Conservation (phyloP, 805 yeast genomes). For the Millerago galiae region DNA sequence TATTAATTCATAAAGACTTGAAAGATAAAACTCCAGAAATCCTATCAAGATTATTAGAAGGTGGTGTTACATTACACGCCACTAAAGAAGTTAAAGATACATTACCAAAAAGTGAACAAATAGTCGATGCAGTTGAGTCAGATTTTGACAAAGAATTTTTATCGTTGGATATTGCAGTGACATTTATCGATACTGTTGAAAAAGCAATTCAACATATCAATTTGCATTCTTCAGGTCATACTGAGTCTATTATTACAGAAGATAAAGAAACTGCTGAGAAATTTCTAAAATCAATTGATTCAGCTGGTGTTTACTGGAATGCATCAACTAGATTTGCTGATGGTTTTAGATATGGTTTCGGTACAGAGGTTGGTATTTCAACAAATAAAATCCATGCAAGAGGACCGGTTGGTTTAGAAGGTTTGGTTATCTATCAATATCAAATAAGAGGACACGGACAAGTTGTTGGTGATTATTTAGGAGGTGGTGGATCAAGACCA, state of each 20-base stretch:
- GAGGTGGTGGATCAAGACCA: slow-evolving; percentile 81
- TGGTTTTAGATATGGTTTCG: slow-evolving; percentile 97
- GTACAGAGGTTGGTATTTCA: slow-evolving; percentile 96
- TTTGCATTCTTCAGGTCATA: slow-evolving; percentile 89
- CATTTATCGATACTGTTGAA: slow-evolving; percentile 47
- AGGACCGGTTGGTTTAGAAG: slow-evolving; percentile 98
- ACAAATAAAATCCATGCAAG: slow-evolving; percentile 97
- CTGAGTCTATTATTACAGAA: slow-evolving; percentile 86
- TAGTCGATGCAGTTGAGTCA: slow-evolving; percentile 46
- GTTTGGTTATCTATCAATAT: slow-evolving; percentile 92
- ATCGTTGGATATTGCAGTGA: slow-evolving; percentile 76
- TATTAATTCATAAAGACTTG: slow-evolving; percentile 51
- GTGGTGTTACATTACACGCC: slow-evolving; percentile 70
- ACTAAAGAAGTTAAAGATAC: slow-evolving; percentile 40
- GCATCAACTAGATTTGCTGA: slow-evolving; percentile 97
- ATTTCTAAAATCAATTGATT: slow-evolving; percentile 82
- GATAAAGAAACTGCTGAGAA: slow-evolving; percentile 61
- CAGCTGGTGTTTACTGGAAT: slow-evolving; percentile 97
- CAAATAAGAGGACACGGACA: slow-evolving; percentile 91
- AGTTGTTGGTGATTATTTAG: slow-evolving; percentile 82
- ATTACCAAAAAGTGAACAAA: slow-evolving; percentile 21
- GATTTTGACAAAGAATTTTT: slow-evolving; percentile 84
- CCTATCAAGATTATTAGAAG: slow-evolving; percentile 42
- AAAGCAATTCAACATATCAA: slow-evolving; percentile 87
- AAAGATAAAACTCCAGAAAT: slow-evolving; percentile 31